Conservation (phyloP, 2,329 filamentous ascomycete species). For the Malbranchea cinnamomea region DNA sequence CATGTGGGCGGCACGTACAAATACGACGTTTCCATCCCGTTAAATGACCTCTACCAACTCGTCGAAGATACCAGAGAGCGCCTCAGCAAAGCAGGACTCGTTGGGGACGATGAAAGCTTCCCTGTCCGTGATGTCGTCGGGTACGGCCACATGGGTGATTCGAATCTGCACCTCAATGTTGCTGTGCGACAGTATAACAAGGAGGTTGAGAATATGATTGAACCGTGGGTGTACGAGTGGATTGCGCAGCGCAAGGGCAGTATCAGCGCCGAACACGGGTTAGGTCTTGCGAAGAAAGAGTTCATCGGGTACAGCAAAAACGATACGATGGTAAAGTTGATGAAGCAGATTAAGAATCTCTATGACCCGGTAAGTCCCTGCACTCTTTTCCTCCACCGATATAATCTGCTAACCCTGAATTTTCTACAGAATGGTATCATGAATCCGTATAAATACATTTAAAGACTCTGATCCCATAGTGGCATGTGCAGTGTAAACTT, state of each 20-base stretch:
- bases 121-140: constrained; percentile 84
- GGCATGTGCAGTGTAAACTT: too few species aligned
- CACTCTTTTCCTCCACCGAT: constrained; percentile 3
- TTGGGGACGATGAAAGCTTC: constrained; percentile 59
- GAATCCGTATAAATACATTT: constrained; percentile 96
- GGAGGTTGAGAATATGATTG: constrained; percentile 69
- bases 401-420: constrained; percentile 10
- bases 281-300: constrained; percentile 89
- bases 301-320: constrained; percentile 88
- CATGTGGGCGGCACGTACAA: constrained; percentile 96
- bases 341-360: constrained; percentile 87
- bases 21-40: constrained; percentile 91
- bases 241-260: constrained; percentile 74
- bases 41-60: constrained; percentile 71
- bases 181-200: constrained; percentile 71
- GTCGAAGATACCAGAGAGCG: constrained; percentile 71
- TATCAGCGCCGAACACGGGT: constrained; percentile 91
- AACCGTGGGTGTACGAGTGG: constrained; percentile 98
- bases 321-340: constrained; percentile 71
- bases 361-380: constrained; percentile 70
- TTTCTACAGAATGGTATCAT: constrained; percentile 85
- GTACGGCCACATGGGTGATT: constrained; percentile 96
- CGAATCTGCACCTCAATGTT: constrained; percentile 88
- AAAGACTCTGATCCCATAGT: too few species aligned
- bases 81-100: constrained; percentile 57